phyloP scores from a whole-genome alignment of 2,329 filamentous ascomycete genomes.

The Talaromyces sp. region DNA sequence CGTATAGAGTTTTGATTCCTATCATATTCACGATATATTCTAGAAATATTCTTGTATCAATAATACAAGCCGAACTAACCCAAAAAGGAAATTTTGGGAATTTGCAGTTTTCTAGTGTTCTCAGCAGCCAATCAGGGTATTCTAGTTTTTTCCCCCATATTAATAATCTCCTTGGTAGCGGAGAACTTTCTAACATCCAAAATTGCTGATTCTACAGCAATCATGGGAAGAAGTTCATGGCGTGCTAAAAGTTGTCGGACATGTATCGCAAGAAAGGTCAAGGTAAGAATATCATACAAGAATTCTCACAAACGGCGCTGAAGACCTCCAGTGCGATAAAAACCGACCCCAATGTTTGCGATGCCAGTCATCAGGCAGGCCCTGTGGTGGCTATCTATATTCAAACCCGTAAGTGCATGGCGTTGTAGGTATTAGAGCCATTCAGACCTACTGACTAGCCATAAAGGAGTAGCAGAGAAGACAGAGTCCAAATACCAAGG shows the following conservation, averaged over 20 bases:
- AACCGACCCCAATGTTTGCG: neutral
- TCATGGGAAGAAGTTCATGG: constrained; percentile 1
- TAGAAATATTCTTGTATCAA: neutral
- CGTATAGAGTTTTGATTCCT: neutral
- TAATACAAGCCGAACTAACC: neutral
- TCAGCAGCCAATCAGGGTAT: neutral
- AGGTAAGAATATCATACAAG: neutral
- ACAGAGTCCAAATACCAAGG: neutral
- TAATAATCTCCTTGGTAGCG: neutral
- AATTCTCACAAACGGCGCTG: neutral
- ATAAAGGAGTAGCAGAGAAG: neutral
- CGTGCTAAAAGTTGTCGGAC: neutral
- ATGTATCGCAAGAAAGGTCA: constrained; percentile 1
- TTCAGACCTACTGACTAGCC: neutral
- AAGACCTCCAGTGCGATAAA: neutral
- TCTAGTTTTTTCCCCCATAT: neutral
- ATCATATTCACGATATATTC: neutral
- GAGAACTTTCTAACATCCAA: neutral
- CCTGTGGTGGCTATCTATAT: neutral
- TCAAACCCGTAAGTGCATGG: neutral
- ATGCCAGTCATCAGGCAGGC: neutral
- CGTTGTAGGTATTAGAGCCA: neutral
- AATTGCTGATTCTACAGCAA: neutral
- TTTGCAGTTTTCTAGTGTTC: neutral
- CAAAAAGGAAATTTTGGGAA: neutral